Evolutionary conservation across 176 grass and related monocot genomes (phyloP), one percentile per base, ranked within the genome.

Genomic region (Leersia perrieri): DNA sequence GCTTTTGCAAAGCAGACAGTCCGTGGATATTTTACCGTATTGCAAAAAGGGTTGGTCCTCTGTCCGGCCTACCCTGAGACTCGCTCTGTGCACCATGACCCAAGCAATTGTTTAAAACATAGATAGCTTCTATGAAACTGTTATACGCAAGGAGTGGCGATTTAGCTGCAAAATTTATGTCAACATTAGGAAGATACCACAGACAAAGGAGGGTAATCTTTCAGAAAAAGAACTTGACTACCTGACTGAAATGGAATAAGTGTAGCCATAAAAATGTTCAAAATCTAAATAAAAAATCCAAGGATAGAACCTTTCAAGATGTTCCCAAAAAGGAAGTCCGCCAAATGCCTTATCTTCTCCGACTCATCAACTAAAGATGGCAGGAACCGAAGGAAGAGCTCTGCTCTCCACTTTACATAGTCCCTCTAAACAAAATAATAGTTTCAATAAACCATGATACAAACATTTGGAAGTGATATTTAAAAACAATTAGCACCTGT

Each of bases 121-220:
- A 92, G 53, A 98, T 94, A 65, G 95, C 95, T 89, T 94, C 95
- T 87, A 98, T 94, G 72, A 98, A 98, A 80, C 95, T 98, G 84
- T 98, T 98, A 75, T 98, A 98, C 74, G 95, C 95, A 89, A 98
- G 95, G 62, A 98, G 92, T 81, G 95, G 95, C 3, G 95, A 90
- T 81, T 98, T 98, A 75, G 88, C 95, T 98, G 90, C 63, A 83
- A 84, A 82, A 85, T 87, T 49, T 86, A 67, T 32, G 20, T 62
- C 44, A 34, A 71, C 28, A 68, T 85, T 71, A 83, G 34, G 28
- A 30, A 78, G 33, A 58, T 23, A 74, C 7, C 49, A 27, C 18
- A 73, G 78, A 66, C 79, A 80, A 70, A 53, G 49, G 20, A 7
- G 15, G 16, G 16, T 7, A 51, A 51, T 53, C 18, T 7, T 53